Percentiles rank a stretch among this genome's conserved stretches.
Conservation (phyloP, 129 eudicot genomes). For the Flaveria trinervia region DNA sequence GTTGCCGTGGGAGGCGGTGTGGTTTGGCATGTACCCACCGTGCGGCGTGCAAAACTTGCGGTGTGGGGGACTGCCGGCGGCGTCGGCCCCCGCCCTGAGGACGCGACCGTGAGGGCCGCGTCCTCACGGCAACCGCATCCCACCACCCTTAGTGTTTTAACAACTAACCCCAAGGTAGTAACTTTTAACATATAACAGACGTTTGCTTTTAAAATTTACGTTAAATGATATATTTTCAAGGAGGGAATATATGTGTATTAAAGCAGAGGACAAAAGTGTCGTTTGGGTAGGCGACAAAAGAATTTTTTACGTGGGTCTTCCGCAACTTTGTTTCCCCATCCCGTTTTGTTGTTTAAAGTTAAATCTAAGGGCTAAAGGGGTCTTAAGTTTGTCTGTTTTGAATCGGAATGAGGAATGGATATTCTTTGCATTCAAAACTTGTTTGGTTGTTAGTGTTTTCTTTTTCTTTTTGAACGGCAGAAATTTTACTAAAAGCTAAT, state of each 20-base stretch:
- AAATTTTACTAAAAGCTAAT: too few species aligned
- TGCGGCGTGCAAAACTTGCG: too few species aligned
- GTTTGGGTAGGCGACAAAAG: constrained; percentile 39
- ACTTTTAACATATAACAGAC: too few species aligned
- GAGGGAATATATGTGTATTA: constrained; percentile 9
- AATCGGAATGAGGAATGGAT: background rate
- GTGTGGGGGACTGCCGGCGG: too few species aligned
- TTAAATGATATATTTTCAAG: background rate
- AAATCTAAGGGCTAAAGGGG: constrained; percentile 6
- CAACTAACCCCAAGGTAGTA: too few species aligned
- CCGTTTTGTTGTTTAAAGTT: constrained; percentile 7
- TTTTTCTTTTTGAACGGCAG: too few species aligned
- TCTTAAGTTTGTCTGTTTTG: background rate
- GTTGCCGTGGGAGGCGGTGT: too few species aligned
- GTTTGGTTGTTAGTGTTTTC: background rate
- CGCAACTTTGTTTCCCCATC: constrained; percentile 37
- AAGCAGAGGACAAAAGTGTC: constrained; percentile 34
- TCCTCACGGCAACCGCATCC: too few species aligned
- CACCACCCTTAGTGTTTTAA: too few species aligned
- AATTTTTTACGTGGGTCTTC: constrained; percentile 40
- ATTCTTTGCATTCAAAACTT: background rate
- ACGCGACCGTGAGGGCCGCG: too few species aligned
- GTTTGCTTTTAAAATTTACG: background rate
- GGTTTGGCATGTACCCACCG: too few species aligned
- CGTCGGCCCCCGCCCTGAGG: too few species aligned